A percentile compares a stretch with the other conserved stretches of the same genome.
These are phyloP conservation scores for Aspergillus sclerotioniger DNA, from an alignment of 495 filamentous ascomycete genomes.

Conservation along the genomic window DNA sequence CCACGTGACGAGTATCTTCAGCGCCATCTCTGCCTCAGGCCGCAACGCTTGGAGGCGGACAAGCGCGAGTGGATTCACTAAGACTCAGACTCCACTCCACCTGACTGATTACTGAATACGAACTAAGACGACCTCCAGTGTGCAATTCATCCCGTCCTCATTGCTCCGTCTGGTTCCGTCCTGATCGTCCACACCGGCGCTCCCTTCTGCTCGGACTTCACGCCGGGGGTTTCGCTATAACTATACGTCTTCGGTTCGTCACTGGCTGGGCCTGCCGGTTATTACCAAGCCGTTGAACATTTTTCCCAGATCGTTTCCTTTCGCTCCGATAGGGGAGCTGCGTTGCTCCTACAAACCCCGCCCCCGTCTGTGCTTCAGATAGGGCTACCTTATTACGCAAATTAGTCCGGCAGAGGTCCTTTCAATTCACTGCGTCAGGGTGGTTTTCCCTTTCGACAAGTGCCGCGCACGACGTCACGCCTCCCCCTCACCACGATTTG, in stretches of 20 bases:
- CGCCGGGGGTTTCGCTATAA: neutral
- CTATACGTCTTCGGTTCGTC: neutral
- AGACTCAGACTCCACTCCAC: slow-evolving; percentile 24
- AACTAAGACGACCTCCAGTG: slow-evolving; percentile 5
- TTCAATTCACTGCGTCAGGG: slow-evolving; percentile 10
- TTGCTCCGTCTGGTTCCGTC: slow-evolving; percentile 6
- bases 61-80: neutral
- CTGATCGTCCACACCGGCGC: slow-evolving; percentile 1
- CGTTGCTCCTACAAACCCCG: slow-evolving; percentile 25
- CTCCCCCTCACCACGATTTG: slow-evolving; percentile 15
- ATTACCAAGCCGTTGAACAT: slow-evolving; percentile 1
- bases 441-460: slow-evolving; percentile 8
- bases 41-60: slow-evolving; percentile 11
- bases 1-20: slow-evolving; percentile 15
- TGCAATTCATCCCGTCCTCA: slow-evolving; percentile 15
- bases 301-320: neutral
- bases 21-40: slow-evolving; percentile 28
- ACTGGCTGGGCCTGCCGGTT: slow-evolving; percentile 4
- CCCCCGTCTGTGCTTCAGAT: slow-evolving; percentile 38
- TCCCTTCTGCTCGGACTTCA: neutral
- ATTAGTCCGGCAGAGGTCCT: slow-evolving; percentile 21
- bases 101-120: slow-evolving; percentile 21
- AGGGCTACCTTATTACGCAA: slow-evolving; percentile 31
- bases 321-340: slow-evolving; percentile 23
- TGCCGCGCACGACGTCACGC: neutral